Conservation (phyloP, 805 yeast species). For the Candida silvatica region DNA sequence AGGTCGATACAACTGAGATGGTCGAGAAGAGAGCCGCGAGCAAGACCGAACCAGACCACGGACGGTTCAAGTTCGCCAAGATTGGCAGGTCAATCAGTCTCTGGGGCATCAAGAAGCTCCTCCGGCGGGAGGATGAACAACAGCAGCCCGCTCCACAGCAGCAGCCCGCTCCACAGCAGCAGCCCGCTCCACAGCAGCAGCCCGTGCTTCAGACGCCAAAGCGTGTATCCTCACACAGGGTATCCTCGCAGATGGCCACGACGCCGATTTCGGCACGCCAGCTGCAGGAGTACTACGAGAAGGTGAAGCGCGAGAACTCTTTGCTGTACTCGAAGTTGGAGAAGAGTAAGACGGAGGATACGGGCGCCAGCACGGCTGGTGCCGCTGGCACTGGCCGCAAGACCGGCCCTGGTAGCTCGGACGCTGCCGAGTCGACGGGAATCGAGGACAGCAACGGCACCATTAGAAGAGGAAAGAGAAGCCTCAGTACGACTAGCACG, state of each 20-base stretch:
- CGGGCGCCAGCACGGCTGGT: background rate
- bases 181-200: no score
- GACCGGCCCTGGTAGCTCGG: background rate
- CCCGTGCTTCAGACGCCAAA: slow-evolving; percentile 1
- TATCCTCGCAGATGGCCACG: no score
- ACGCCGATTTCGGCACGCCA: slow-evolving; percentile 19
- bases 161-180: no score
- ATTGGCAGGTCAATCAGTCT: no score
- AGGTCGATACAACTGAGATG: no score
- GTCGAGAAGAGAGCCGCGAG: no score
- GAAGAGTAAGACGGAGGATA: background rate
- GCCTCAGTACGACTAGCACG: background rate
- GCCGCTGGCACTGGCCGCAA: background rate
- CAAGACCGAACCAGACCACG: no score
- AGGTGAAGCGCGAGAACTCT: slow-evolving; percentile 16
- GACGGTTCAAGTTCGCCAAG: no score
- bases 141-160: no score
- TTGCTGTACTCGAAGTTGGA: slow-evolving; percentile 11
- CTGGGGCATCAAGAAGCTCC: no score
- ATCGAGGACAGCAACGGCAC: background rate
- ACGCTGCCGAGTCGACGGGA: background rate
- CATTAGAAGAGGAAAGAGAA: background rate
- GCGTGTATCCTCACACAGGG: slow-evolving; percentile 1
- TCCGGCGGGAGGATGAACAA: no score
- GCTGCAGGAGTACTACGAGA: slow-evolving; percentile 18